These are phyloP conservation scores for Rhodotorula glutinis DNA, from an alignment of 1,284 basidiomycete genomes.

Conservation along the genomic window DNA sequence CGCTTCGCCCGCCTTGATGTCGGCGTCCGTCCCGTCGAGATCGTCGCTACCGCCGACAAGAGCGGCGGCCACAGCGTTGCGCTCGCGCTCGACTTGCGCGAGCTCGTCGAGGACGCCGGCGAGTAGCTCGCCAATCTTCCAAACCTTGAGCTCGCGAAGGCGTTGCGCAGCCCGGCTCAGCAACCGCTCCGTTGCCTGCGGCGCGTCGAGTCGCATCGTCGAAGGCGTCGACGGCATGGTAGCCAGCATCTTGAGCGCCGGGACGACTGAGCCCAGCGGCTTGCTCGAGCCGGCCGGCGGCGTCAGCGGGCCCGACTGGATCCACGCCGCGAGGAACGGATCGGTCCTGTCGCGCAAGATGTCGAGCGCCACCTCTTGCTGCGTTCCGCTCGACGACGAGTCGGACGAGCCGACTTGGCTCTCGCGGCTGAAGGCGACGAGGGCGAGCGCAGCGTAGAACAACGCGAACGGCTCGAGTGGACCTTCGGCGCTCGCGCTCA, in stretches of 20 bases:
- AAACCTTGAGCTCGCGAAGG: conserved; percentile 24
- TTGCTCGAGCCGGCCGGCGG: neutral
- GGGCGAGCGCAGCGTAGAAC: conserved; percentile 33
- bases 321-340: conserved; percentile 11
- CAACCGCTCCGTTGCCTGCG: conserved; percentile 15
- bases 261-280: neutral
- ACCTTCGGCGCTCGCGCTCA: conserved; percentile 17
- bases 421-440: conserved; percentile 28
- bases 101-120: conserved; percentile 15
- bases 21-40: neutral
- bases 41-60: neutral
- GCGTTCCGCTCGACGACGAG: neutral
- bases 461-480: conserved; percentile 38
- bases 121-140: conserved; percentile 36
- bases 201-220: conserved; percentile 4
- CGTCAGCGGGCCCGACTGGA: conserved; percentile 11
- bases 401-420: neutral
- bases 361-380: conserved; percentile 23
- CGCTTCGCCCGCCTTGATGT: conserved; percentile 2
- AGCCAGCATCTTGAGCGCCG: neutral
- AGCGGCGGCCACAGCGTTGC: neutral
- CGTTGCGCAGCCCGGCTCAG: conserved; percentile 6
- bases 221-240: neutral
- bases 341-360: conserved; percentile 25
- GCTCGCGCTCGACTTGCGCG: neutral